Evolutionary conservation across 2,329 filamentous ascomycete genomes (phyloP).

Genomic region (Phyllosticta citriasiana): DNA sequence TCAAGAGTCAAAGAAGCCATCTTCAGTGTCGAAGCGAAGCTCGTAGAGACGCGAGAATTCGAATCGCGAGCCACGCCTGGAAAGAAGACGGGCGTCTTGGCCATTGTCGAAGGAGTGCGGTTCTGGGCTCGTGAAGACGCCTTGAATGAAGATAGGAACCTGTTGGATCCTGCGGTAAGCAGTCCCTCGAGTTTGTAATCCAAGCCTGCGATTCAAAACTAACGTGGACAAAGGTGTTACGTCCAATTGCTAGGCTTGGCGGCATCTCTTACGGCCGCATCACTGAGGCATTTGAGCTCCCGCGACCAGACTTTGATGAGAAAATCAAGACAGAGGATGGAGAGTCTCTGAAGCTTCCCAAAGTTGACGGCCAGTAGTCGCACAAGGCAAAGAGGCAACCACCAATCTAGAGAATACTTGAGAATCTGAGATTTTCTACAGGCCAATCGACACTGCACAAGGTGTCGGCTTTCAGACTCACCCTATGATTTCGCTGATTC

Average conservation of each 20-base stretch:
- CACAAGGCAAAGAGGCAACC: background rate
- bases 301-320: constrained; percentile 43
- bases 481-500: background rate
- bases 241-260: constrained; percentile 67
- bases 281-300: constrained; percentile 62
- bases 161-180: constrained; percentile 61
- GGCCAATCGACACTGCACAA: background rate
- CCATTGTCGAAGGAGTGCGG: constrained; percentile 69
- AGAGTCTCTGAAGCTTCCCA: constrained; percentile 46
- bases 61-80: constrained; percentile 61
- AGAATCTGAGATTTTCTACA: background rate
- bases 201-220: background rate
- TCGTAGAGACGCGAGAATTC: constrained; percentile 67
- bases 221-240: constrained; percentile 45
- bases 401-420: background rate
- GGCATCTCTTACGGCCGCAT: constrained; percentile 75
- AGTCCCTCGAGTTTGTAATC: background rate
- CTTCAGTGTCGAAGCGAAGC: constrained; percentile 70
- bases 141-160: constrained; percentile 62
- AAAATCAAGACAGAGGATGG: constrained; percentile 42
- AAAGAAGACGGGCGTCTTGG: constrained; percentile 64
- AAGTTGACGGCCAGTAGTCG: constrained; percentile 13
- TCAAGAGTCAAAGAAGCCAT: constrained; percentile 73
- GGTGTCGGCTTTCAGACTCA: too few species aligned
- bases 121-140: constrained; percentile 91